Percentiles rank a stretch among this genome's conserved stretches.
These are phyloP conservation scores for Moricandia moricandioides DNA, from an alignment of 345 rosid species.

Conservation along the genomic window DNA sequence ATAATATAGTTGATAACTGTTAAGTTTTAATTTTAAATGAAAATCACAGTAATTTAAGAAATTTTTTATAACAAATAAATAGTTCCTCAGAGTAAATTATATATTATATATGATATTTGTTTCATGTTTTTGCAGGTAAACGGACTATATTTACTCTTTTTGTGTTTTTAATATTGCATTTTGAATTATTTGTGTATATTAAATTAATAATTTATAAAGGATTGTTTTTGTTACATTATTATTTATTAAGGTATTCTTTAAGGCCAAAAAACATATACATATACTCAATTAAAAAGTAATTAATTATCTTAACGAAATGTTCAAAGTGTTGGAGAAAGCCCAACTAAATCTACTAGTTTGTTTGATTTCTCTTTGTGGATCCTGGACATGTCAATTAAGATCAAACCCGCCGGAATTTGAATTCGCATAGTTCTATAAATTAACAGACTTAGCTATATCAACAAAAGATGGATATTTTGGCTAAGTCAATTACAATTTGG, in stretches of 20 bases:
- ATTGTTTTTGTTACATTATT: background rate
- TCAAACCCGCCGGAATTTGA: no score
- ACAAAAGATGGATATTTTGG: no score
- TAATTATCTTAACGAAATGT: background rate
- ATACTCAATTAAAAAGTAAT: background rate
- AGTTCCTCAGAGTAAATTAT: background rate
- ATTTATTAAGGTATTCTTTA: background rate
- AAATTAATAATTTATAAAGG: background rate
- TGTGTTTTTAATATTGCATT: background rate
- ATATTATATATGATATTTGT: constrained; percentile 16
- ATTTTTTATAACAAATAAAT: background rate
- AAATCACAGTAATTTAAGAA: background rate
- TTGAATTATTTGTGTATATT: background rate
- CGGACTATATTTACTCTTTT: background rate
- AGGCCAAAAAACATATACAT: background rate
- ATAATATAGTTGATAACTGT: background rate
- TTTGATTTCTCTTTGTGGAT: no score
- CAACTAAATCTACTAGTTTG: no score
- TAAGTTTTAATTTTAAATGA: background rate
- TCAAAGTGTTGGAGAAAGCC: background rate
- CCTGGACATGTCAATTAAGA: no score
- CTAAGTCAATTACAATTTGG: no score
- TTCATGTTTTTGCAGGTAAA: constrained; percentile 29
- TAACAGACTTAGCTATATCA: no score
- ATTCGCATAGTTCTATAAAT: no score